These are phyloP conservation scores for Selaginella moellendorffii DNA, from an alignment of 75 land plant species.

Conservation along the genomic window DNA sequence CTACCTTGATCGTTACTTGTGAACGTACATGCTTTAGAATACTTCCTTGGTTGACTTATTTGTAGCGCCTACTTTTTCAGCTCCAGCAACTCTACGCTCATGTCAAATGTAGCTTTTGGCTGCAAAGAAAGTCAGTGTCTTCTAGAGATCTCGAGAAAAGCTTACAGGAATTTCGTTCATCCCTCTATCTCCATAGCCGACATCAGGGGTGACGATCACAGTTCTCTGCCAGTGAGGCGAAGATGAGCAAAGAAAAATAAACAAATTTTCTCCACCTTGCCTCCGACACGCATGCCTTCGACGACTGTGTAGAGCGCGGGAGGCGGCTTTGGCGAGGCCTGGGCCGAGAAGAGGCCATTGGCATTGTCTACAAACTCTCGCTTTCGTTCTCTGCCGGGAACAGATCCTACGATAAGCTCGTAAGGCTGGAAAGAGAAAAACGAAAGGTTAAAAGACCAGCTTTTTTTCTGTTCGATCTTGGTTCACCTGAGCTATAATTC, in stretches of 20 bases:
- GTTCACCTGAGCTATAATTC: constrained; percentile 76
- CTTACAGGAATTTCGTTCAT: constrained; percentile 85
- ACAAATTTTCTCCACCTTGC: too few relatives aligned
- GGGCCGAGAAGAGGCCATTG: constrained; percentile 93
- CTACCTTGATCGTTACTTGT: constrained; percentile 24
- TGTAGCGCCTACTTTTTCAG: constrained; percentile 24
- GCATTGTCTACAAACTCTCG: constrained; percentile 82
- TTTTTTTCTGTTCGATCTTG: background rate
- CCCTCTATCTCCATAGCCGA: constrained; percentile 72
- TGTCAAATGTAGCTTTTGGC: constrained; percentile 71
- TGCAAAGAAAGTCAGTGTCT: constrained; percentile 29
- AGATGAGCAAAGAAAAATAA: too few relatives aligned
- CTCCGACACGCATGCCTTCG: constrained; percentile 89
- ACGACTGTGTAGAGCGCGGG: constrained; percentile 67
- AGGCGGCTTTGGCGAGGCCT: constrained; percentile 95
- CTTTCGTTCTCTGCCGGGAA: constrained; percentile 80
- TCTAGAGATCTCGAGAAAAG: background rate
- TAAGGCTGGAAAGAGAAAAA: constrained; percentile 42
- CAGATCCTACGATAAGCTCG: constrained; percentile 68
- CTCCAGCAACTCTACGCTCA: constrained; percentile 65
- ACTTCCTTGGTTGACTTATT: too few relatives aligned
- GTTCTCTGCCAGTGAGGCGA: constrained; percentile 50
- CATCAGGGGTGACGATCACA: constrained; percentile 79
- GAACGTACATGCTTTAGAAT: too few relatives aligned
- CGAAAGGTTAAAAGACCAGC: background rate